Conservation (phyloP, 2,329 filamentous ascomycete genomes). For the Botrytis aclada region DNA sequence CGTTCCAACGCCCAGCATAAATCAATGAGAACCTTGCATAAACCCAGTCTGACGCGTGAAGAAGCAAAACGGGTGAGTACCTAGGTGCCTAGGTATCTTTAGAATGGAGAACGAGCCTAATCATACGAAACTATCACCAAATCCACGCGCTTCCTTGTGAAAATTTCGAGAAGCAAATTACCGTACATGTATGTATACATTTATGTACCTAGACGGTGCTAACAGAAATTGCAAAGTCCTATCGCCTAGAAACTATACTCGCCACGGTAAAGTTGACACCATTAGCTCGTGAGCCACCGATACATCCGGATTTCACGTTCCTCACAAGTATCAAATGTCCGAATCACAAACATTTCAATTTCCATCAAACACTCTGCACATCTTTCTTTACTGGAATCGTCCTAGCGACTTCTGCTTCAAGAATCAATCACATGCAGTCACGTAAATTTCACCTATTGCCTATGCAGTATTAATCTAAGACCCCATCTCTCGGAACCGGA, state of each 20-base stretch:
- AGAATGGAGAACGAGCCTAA: not conserved
- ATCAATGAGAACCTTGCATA: not conserved
- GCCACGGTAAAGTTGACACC: not conserved
- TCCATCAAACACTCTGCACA: not conserved
- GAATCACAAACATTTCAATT: conserved; percentile 13
- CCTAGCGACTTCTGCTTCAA: conserved; percentile 1
- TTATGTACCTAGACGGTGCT: not conserved
- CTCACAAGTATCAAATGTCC: conserved; percentile 11
- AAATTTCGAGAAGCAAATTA: not conserved
- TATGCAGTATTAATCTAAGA: not conserved
- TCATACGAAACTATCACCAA: conserved; percentile 4
- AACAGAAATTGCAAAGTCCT: not conserved
- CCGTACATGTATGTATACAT: not conserved
- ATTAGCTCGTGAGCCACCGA: not conserved
- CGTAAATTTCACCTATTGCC: not conserved
- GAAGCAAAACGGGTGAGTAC: not conserved
- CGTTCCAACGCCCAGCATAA: not conserved
- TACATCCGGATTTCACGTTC: not conserved
- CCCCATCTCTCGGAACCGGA: conserved; percentile 8
- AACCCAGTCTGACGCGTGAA: conserved; percentile 3
- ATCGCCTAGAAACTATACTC: not conserved
- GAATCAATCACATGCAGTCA: conserved; percentile 3
- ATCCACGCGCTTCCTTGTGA: conserved; percentile 1
- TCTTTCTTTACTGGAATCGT: not conserved
- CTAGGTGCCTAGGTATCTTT: not conserved